phyloP scores from a whole-genome alignment of 2,329 filamentous ascomycete species.

The Colletotrichum sidae region DNA sequence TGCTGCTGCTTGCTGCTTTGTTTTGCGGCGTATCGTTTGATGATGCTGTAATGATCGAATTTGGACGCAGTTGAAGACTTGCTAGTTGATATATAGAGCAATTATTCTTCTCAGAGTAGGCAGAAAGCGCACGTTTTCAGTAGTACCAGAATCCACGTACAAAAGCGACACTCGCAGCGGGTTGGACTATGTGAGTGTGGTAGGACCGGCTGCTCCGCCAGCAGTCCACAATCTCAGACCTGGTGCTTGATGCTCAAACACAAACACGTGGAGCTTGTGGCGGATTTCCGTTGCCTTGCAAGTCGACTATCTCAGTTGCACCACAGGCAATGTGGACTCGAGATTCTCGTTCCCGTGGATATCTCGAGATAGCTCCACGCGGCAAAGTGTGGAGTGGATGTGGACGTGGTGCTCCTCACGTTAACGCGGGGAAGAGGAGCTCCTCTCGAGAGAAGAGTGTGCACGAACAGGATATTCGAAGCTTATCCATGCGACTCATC shows the following conservation, averaged over 20 bases:
- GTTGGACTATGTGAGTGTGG: not conserved
- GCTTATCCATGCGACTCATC: conserved; percentile 16
- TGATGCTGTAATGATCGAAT: not conserved
- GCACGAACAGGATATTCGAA: not conserved
- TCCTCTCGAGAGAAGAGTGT: conserved; percentile 2
- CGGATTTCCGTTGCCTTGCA: not conserved
- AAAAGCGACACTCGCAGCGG: not conserved
- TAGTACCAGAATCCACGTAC: not conserved
- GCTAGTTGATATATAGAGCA: conserved; percentile 1
- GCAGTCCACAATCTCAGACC: conserved; percentile 16
- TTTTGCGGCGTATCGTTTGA: not conserved
- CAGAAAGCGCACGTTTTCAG: not conserved
- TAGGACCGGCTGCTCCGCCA: conserved; percentile 16
- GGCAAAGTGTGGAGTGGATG: conserved; percentile 5
- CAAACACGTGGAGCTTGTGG: conserved; percentile 17
- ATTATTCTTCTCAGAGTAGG: not conserved
- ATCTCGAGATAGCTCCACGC: conserved; percentile 6
- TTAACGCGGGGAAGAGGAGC: conserved; percentile 17
- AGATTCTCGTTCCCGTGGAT: conserved; percentile 2
- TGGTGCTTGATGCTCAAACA: not conserved
- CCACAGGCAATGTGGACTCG: not conserved
- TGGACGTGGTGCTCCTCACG: conserved; percentile 27
- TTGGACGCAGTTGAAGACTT: conserved; percentile 6
- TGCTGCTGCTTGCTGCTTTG: fast-evolving
- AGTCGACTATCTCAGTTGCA: not conserved